Percentiles rank a stretch among this genome's conserved stretches.
Conservation (phyloP, 345 rosid genomes). For the Bretschneidera sinensis region DNA sequence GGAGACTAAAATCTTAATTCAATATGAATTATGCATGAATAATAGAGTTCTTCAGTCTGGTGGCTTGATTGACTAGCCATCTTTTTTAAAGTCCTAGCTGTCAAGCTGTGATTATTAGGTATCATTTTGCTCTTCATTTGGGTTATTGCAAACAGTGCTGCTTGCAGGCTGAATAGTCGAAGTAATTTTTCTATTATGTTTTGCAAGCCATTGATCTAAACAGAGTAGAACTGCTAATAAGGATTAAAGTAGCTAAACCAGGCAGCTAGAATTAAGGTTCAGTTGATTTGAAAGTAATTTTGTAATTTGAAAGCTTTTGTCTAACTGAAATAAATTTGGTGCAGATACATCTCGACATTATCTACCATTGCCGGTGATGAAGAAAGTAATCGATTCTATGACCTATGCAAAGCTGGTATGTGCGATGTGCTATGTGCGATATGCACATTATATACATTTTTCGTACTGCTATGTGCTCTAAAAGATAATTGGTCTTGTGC, state of each 20-base stretch:
- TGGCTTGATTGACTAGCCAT: not conserved
- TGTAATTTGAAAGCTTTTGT: too few species aligned
- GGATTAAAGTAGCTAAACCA: too few species aligned
- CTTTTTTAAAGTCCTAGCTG: not conserved
- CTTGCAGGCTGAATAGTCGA: not conserved
- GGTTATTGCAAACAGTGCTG: not conserved
- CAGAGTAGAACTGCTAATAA: too few species aligned
- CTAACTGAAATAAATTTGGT: constrained; percentile 7
- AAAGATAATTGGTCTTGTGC: not conserved
- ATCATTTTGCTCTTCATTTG: too few species aligned
- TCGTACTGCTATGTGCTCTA: not conserved
- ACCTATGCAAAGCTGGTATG: constrained; percentile 68
- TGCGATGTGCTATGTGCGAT: too few species aligned
- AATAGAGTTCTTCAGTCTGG: not conserved
- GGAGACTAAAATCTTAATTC: not conserved
- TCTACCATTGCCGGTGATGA: constrained; percentile 49
- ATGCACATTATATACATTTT: not conserved
- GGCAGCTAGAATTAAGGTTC: too few species aligned
- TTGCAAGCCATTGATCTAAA: too few species aligned
- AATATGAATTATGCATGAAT: not conserved
- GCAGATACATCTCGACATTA: constrained; percentile 81
- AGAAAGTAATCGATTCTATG: constrained; percentile 73
- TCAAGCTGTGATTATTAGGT: too few species aligned
- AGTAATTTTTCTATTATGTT: too few species aligned
- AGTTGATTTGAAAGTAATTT: not conserved